Evolutionary conservation across 1,139 yeast genomes (phyloP), one percentile per base, ranked within the genome.

Genomic region (Yamadazyma sp.): DNA sequence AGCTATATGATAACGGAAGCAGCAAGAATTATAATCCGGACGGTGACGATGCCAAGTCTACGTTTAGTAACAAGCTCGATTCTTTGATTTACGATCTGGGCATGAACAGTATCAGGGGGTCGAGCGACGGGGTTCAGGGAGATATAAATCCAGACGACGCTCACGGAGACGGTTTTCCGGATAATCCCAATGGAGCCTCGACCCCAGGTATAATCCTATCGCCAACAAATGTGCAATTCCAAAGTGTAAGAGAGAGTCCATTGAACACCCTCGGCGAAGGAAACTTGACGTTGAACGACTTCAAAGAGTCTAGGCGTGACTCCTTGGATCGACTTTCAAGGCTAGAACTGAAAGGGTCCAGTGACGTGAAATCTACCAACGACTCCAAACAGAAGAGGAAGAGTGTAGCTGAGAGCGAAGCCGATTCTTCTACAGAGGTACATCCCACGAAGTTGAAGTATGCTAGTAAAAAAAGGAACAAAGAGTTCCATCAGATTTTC

Each of bases 221-320:
- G 11, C 37, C 69, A 2, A 52, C 63, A 10, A 58, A 58, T 39
- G 66, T 72, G 15, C 78, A 73, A 36, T 85, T 86, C 50, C 77
- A 74, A 47, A 80, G 91, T 0, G 59, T 84, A 1, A 66, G 81
- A 31, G 70, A 76, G 44, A 66, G 80, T 27, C 75, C 85, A 0
- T 55, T 83, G 17, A 70, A 75, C 27, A 79, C 94, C 0, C 58
- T 87, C 48, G 96, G 96, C 1, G 69, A 73, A 41, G 96, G 96
- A 1, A 79, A 81, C 43, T 65, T 88, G 38, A 71, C 83, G 0
- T 62, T 88, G 14, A 83, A 78, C 37, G 76, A 77, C 31, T 69
- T 82, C 39, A 78, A 75, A 32, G 41, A 45, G 1, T 37, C 43
- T 10, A 37, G 39, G 18, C 40, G 27, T 12, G 46, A 42, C 18